Conservation (phyloP, 2,329 filamentous ascomycete genomes). For the Penicillium capsulatum region DNA sequence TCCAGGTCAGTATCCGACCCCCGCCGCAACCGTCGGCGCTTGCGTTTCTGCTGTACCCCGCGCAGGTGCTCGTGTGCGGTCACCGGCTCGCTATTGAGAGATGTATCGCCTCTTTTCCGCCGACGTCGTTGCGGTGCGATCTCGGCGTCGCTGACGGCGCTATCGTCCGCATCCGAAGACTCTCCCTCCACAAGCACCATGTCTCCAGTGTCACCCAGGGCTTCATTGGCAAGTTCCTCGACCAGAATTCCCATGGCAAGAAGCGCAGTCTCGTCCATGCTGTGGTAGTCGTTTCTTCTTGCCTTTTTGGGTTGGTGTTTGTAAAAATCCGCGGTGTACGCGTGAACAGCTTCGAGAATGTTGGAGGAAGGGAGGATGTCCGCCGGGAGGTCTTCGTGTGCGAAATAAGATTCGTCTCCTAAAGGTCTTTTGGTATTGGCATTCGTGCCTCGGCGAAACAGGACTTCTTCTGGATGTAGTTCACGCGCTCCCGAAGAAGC, state of each 20-base stretch:
- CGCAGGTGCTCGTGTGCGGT: background rate
- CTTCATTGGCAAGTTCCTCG: constrained; percentile 53
- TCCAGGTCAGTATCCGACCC: background rate
- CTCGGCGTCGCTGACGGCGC: background rate
- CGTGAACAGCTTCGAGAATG: constrained; percentile 54
- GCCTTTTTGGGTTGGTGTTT: constrained; percentile 30
- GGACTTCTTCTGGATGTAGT: constrained; percentile 55
- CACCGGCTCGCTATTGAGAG: background rate
- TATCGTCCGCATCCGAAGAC: constrained; percentile 24
- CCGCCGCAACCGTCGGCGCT: background rate
- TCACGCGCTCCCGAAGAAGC: constrained; percentile 35
- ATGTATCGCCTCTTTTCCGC: background rate
- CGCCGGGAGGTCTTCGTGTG: constrained; percentile 44
- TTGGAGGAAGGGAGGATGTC: constrained; percentile 52
- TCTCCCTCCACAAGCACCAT: constrained; percentile 53
- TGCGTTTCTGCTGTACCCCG: background rate
- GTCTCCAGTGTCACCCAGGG: constrained; percentile 56
- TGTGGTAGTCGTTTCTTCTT: constrained; percentile 44
- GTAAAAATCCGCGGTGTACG: constrained; percentile 57
- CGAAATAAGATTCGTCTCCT: constrained; percentile 55
- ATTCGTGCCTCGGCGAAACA: constrained; percentile 43
- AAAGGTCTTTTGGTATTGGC: constrained; percentile 45
- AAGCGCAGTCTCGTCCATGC: constrained; percentile 60
- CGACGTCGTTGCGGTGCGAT: background rate
- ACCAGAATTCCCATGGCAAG: constrained; percentile 58